Evolutionary conservation across 1,139 yeast genomes (phyloP), one percentile per base, ranked within the genome.

Genomic region (Magnusiomyces ingens): DNA sequence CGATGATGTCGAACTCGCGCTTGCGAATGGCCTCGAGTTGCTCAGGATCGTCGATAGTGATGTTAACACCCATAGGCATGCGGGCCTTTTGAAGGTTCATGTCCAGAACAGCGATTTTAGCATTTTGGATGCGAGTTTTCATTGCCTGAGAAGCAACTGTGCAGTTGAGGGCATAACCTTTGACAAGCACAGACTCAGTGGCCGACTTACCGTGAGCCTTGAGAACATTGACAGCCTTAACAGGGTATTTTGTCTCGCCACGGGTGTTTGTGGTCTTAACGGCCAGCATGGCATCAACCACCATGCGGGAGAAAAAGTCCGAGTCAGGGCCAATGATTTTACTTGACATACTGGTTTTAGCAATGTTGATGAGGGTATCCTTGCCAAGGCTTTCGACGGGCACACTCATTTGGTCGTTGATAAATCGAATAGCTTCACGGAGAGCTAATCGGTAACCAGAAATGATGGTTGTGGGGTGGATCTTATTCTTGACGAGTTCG

Each of bases 41-140:
- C 62, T 93, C 96, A 45, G 99, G 99, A 69, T 94, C 98, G 64
- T 89, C 96, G 65, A 94, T 89, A 67, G 93, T 91, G 69, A 94
- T 88, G 71, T 91, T 95, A 53, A 94, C 98, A 52, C 99, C 99
- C 84, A 94, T 83, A 42, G 98, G 96, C 98, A 94, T 90, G 70
- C 91, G 82, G 8, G 97, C 93, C 71, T 91, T 93, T 71, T 94
- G 99, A 67, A 94, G 75, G 71, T 94, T 93, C 72, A 94, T 81
- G 71, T 94, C 99, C 66, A 94, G 77, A 62, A 93, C 85, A 3
- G 99, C 99, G 66, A 94, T 89, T 67, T 85, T 87, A 51, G 95
- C 95, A 60, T 78, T 77, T 51, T 76, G 71, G 51, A 94, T 74
- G 50, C 78, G 76, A 64, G 87, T 89, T 60, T 81, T 77, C 99